These are phyloP conservation scores for Lecanoromycetidae sp. DNA, from an alignment of 2,329 filamentous ascomycete genomes.

Conservation along the genomic window DNA sequence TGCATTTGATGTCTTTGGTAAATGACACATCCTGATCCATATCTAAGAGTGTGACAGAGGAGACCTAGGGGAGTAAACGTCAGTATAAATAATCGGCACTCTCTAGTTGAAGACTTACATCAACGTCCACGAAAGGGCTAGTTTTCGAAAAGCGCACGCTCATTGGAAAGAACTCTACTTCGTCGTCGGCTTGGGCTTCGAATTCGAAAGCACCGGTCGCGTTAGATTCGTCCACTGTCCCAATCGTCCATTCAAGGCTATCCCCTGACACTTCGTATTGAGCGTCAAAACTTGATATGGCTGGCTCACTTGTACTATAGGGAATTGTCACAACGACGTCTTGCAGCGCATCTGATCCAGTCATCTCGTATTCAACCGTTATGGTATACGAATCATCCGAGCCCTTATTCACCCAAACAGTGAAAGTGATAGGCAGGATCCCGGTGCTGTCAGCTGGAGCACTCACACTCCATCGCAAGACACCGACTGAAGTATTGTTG, in stretches of 20 bases:
- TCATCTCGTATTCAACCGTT: slow-evolving; percentile 91
- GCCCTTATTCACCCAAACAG: slow-evolving; percentile 92
- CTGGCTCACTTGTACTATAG: slow-evolving; percentile 71
- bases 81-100: neutral
- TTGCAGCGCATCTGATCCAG: slow-evolving; percentile 61
- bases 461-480: slow-evolving; percentile 81
- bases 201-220: slow-evolving; percentile 85
- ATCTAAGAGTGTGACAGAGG: slow-evolving; percentile 57
- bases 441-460: slow-evolving; percentile 69
- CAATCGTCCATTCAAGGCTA: slow-evolving; percentile 86
- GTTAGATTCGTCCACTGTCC: slow-evolving; percentile 71
- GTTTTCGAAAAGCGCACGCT: slow-evolving; percentile 76
- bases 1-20: slow-evolving; percentile 67
- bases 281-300: slow-evolving; percentile 85
- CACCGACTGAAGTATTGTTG: slow-evolving; percentile 74
- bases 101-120: slow-evolving; percentile 50
- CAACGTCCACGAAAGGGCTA: slow-evolving; percentile 78
- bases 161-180: slow-evolving; percentile 98
- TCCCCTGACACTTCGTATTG: slow-evolving; percentile 90
- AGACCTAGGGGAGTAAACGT: slow-evolving; percentile 42
- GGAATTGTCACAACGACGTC: slow-evolving; percentile 85
- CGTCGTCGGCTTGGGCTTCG: slow-evolving; percentile 74
- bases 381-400: slow-evolving; percentile 70
- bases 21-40: slow-evolving; percentile 69
- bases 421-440: slow-evolving; percentile 86